These are phyloP conservation scores for Drechslerella dactyloides DNA, from an alignment of 2,329 filamentous ascomycete genomes.

Conservation along the genomic window DNA sequence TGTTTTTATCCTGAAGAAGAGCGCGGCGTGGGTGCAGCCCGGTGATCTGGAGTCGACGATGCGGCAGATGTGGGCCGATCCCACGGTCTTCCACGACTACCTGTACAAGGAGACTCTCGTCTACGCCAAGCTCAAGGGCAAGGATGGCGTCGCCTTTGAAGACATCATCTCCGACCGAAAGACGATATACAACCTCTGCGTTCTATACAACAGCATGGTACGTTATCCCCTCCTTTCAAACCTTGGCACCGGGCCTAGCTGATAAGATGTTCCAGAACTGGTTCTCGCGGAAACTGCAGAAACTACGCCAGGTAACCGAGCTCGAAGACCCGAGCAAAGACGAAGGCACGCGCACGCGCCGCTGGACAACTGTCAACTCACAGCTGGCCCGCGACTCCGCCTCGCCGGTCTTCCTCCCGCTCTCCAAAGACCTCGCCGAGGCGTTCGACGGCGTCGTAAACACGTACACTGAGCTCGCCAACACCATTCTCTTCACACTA, in stretches of 20 bases:
- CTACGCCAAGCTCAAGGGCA: constrained; percentile 64
- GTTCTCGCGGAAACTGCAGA: constrained; percentile 81
- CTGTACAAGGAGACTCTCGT: constrained; percentile 42
- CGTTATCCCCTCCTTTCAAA: constrained; percentile 41
- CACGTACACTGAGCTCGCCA: constrained; percentile 80
- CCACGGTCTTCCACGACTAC: constrained; percentile 26
- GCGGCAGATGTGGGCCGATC: constrained; percentile 51
- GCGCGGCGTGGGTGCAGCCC: constrained; percentile 53
- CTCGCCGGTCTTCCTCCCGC: constrained; percentile 78
- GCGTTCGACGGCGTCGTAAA: constrained; percentile 85
- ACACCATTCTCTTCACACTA: constrained; percentile 79
- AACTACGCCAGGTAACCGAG: constrained; percentile 76
- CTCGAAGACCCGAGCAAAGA: constrained; percentile 52
- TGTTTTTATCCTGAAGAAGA: constrained; percentile 51
- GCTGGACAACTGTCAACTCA: constrained; percentile 58
- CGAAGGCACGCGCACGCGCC: constrained; percentile 37
- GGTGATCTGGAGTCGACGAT: constrained; percentile 52
- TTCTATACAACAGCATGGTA: constrained; percentile 91
- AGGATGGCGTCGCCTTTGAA: constrained; percentile 50
- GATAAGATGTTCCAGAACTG: constrained; percentile 67
- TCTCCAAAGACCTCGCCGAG: constrained; percentile 62
- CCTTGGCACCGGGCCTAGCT: constrained; percentile 26
- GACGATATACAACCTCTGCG: constrained; percentile 79
- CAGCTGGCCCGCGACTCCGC: constrained; percentile 63
- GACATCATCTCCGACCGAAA: constrained; percentile 92